Conservation (phyloP, 2,329 filamentous ascomycete genomes). For the Neonectria faginata region DNA sequence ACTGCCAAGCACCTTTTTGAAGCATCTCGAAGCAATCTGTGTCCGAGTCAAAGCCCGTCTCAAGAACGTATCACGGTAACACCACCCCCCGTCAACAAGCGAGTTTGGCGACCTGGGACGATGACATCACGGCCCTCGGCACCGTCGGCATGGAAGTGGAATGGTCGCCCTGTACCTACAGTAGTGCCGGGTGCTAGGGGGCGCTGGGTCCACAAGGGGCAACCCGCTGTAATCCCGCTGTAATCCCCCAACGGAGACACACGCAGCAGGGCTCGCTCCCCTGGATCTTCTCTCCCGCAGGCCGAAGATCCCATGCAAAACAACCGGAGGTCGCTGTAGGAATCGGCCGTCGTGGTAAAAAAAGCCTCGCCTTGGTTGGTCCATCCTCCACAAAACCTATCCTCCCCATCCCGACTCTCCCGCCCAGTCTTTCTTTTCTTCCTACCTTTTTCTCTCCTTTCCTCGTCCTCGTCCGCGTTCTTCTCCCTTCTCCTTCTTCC, state of each 20-base stretch:
- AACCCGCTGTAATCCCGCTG: background rate
- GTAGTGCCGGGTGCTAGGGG: constrained; percentile 21
- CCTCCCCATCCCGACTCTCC: constrained; percentile 22
- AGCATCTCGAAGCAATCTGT: background rate
- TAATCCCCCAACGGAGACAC: background rate
- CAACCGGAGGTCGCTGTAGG: constrained; percentile 1
- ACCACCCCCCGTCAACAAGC: background rate
- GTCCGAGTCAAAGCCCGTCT: background rate
- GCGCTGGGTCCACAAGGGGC: constrained; percentile 2
- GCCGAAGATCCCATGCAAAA: background rate
- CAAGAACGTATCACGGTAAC: background rate
- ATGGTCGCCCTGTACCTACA: constrained; percentile 17
- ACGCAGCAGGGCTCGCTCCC: background rate
- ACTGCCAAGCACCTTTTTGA: background rate
- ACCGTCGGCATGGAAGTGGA: background rate
- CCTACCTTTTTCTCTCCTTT: constrained; percentile 22
- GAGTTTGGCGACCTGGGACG: background rate
- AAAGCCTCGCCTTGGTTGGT: constrained; percentile 41
- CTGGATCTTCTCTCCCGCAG: background rate
- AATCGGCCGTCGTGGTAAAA: constrained; percentile 30
- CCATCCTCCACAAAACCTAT: constrained; percentile 25
- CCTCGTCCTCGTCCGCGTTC: background rate
- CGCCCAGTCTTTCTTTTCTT: background rate
- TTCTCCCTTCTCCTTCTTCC: constrained; percentile 19
- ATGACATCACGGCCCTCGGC: constrained; percentile 11